A percentile compares a stretch with the other conserved stretches of the same genome.
Conservation (phyloP, 345 rosid genomes). For the Salix dunnii region DNA sequence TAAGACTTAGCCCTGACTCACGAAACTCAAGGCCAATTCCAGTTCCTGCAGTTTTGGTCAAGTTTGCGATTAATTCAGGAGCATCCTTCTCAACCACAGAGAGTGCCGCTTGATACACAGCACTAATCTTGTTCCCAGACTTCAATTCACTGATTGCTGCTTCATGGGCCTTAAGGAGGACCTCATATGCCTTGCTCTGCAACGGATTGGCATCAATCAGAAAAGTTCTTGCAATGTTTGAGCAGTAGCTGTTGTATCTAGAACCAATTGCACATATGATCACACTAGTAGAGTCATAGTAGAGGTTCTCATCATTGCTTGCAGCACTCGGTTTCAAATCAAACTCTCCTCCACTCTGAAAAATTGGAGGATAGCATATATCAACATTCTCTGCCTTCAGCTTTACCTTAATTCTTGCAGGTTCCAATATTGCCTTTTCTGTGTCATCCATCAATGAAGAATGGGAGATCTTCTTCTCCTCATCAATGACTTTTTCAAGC, state of each 20-base stretch:
- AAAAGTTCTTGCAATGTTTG: constrained; percentile 78
- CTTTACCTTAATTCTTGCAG: constrained; percentile 75
- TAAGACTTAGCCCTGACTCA: constrained; percentile 76
- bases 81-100: constrained; percentile 76
- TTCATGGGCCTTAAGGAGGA: constrained; percentile 87
- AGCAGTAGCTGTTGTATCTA: constrained; percentile 86
- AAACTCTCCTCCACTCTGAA: constrained; percentile 90
- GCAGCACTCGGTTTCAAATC: constrained; percentile 95
- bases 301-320: constrained; percentile 72
- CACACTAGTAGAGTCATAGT: constrained; percentile 84
- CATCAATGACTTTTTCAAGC: constrained; percentile 86
- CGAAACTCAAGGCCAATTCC: constrained; percentile 96
- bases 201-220: constrained; percentile 76
- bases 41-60: constrained; percentile 94
- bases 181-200: constrained; percentile 89
- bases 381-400: constrained; percentile 87
- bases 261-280: constrained; percentile 85
- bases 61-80: constrained; percentile 62
- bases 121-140: constrained; percentile 63
- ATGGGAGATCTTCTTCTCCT: constrained; percentile 81
- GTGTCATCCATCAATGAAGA: constrained; percentile 83
- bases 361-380: constrained; percentile 91
- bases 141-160: constrained; percentile 71
- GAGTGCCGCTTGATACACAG: constrained; percentile 73
- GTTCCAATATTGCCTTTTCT: constrained; percentile 81